Conservation (phyloP, 192 early-diverging fungal genomes). For the Rhizophagus clarus region DNA sequence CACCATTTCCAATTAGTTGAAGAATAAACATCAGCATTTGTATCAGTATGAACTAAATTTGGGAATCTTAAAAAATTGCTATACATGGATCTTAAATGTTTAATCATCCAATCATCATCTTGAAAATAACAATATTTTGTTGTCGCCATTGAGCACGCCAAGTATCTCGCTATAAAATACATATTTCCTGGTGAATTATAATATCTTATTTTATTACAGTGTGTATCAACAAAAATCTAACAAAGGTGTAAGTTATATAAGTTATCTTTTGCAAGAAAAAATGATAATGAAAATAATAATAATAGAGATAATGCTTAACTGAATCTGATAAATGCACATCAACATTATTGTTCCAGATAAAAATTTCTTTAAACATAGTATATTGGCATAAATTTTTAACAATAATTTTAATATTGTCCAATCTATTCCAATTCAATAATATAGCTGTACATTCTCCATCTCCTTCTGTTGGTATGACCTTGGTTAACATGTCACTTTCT, state of each 20-base stretch:
- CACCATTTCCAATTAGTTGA: conserved; percentile 59
- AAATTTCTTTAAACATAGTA: conserved; percentile 56
- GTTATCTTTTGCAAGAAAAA: background rate
- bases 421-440: conserved; percentile 38
- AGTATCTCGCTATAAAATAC: conserved; percentile 56
- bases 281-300: background rate
- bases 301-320: conserved; percentile 33
- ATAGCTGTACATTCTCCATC: conserved; percentile 49
- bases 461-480: conserved; percentile 46
- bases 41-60: conserved; percentile 56
- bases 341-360: conserved; percentile 60
- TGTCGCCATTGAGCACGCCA: conserved; percentile 56
- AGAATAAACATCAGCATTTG: conserved; percentile 48
- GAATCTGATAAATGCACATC: conserved; percentile 45
- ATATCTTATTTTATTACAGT: conserved; percentile 48
- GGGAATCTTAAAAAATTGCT: conserved; percentile 60
- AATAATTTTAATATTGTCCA: conserved; percentile 48
- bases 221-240: conserved; percentile 43
- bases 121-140: conserved; percentile 63
- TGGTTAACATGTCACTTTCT: background rate
- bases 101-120: conserved; percentile 54
- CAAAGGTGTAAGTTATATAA: too few species aligned
- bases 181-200: conserved; percentile 52
- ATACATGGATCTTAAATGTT: conserved; percentile 53
- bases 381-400: conserved; percentile 54